Base-by-base conservation (phyloP, 176 grass and related monocot genomes). In the Phyllostachys edulis region DNA sequence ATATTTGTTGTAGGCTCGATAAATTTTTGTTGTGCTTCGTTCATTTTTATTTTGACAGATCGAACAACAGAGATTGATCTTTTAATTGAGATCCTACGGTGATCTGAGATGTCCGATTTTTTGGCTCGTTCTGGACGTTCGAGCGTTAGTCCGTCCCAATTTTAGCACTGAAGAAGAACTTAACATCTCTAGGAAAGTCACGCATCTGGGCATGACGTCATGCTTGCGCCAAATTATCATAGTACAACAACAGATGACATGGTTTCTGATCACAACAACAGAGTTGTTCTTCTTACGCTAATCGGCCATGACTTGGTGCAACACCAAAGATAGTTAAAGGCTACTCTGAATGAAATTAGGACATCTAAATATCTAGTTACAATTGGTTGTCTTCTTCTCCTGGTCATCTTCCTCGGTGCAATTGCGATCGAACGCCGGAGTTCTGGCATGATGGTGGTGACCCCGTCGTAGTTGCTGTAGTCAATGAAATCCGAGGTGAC, bases 221-320 rank as follows among this genome's bases (percentile, higher is more conserved):
- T 34, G 46, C 54, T 41, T 9, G 57, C 1, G 4, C 23, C 36
- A 29, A 63, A 80, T 73, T 73, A 74, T 24, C 32, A 34, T 42
- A 45, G 64, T 71, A 78, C 55, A 83, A 38, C 45, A 60, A 70
- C 51, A 47, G 0, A 61, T 23, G 13, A 40, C 8, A 50, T 41
- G 38, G 38, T 73, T 67, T 60, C 46, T 65, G 9, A 13, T 73
- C 81, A 64, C 78, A 86, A 5, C 20, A 72, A 7, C 59, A 78
- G 0, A 72, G 12, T 45, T 49, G 26, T 67, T 56, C 57, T 42
- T 36, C 21, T 77, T 77, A 10, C 16, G 11, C 2, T 60, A 9
- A 21, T 67, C 60, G 39, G 6, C 4, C 37, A 70, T 50, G 65
- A 50, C 38, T 14, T 57, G 73, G 16, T 42, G 18, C 47, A 42